Evolutionary conservation across 768 basidiomycete genomes (phyloP).

Genomic region (Dendrothele bispora): DNA sequence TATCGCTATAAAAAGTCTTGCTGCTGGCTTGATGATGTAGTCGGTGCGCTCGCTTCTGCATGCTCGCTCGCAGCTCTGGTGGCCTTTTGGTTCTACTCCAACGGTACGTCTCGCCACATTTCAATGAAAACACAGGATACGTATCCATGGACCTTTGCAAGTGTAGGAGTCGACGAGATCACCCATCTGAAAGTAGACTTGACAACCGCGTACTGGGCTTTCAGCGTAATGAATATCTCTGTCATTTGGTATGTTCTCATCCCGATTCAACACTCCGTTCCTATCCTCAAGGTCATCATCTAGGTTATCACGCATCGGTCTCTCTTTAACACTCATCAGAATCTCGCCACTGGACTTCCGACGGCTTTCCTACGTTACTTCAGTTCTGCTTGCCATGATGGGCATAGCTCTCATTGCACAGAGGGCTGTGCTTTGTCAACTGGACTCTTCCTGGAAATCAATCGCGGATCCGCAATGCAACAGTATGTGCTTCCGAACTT

Average conservation of each 20-base stretch:
- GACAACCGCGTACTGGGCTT: constrained; percentile 9
- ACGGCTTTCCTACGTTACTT: not conserved
- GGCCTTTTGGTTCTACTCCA: constrained; percentile 6
- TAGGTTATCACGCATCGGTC: not conserved
- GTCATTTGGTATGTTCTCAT: not conserved
- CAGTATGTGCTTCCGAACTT: not conserved
- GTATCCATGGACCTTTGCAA: not conserved
- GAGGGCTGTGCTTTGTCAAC: not conserved
- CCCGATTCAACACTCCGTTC: not conserved
- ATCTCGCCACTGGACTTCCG: not conserved
- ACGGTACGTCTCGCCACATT: not conserved
- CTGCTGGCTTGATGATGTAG: constrained; percentile 8
- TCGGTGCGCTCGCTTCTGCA: not conserved
- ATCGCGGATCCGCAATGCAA: not conserved
- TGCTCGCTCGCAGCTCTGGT: constrained; percentile 3
- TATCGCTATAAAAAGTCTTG: not conserved
- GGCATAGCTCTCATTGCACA: not conserved
- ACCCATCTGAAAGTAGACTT: not conserved
- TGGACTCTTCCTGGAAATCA: not conserved
- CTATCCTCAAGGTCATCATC: not conserved
- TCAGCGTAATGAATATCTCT: constrained; percentile 1
- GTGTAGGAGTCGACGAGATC: not conserved
- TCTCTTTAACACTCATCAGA: not conserved
- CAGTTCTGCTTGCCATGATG: not conserved
- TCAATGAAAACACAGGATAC: not conserved